These are phyloP conservation scores for Boletus mariae DNA, from an alignment of 1,284 basidiomycete species.

Conservation along the genomic window DNA sequence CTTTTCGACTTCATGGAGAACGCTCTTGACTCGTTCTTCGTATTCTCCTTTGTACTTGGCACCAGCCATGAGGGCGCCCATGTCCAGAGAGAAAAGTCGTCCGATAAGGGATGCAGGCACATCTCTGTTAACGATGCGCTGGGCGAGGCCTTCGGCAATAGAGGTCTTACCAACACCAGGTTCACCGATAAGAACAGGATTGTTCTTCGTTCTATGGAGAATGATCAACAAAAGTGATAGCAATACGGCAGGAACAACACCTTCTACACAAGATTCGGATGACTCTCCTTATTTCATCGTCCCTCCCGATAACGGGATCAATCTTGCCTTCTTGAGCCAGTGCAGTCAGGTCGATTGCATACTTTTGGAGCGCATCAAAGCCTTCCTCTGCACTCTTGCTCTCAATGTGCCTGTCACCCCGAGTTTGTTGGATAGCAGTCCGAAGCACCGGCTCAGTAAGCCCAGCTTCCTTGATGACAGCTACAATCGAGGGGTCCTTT, in stretches of 20 bases:
- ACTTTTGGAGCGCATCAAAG: constrained; percentile 83
- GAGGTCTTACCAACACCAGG: constrained; percentile 93
- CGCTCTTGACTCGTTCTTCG: constrained; percentile 94
- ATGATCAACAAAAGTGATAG: constrained; percentile 14
- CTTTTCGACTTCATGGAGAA: constrained; percentile 93
- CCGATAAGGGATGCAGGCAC: constrained; percentile 86
- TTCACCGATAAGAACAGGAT: constrained; percentile 90
- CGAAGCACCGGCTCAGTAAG: constrained; percentile 73
- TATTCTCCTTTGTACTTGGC: constrained; percentile 97
- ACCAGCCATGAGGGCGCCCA: constrained; percentile 95
- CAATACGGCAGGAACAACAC: constrained; percentile 30
- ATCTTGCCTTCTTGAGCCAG: constrained; percentile 89
- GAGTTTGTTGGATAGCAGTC: constrained; percentile 75
- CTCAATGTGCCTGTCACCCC: constrained; percentile 81
- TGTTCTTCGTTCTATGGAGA: constrained; percentile 76
- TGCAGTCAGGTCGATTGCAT: constrained; percentile 82
- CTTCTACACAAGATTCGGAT: constrained; percentile 77
- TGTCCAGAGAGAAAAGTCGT: constrained; percentile 84
- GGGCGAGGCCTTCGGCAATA: constrained; percentile 94
- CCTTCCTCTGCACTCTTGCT: constrained; percentile 80
- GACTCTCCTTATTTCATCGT: constrained; percentile 75
- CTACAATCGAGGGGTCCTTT: constrained; percentile 62
- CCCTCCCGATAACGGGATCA: constrained; percentile 90
- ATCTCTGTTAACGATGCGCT: constrained; percentile 93
- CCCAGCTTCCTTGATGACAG: constrained; percentile 70